Base-by-base conservation (phyloP, 1,284 basidiomycete species). In the Pyrrhoderma lamaoense region DNA sequence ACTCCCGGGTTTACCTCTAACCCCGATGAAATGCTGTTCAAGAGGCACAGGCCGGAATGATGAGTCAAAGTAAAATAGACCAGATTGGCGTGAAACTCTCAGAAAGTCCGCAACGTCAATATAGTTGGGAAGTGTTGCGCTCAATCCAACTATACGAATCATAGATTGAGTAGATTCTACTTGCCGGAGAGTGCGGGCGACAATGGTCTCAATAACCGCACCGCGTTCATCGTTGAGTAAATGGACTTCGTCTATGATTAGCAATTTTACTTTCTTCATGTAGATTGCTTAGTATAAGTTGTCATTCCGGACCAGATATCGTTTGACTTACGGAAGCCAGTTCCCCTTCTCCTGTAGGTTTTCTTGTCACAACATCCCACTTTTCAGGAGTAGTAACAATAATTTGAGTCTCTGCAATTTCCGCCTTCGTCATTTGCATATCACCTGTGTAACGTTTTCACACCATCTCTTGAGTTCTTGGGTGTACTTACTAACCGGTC, bases 381-480 rank as follows among this genome's bases (percentile, higher is more conserved):
- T 99, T 99, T 65, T 99, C 96, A 0, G 96, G 96, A 0, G 96
- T 99, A 0, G 96, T 99, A 9, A 99, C 93, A 56, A 99, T 98
- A 53, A 99, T 89, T 64, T 99, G 96, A 13, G 96, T 99, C 65
- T 91, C 86, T 2, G 86, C 86, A 56, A 99, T 95, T 68, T 99
- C 95, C 27, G 84, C 79, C 63, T 89, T 87, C 1, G 96, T 95
- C 65, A 99, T 70, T 65, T 99, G 96, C 94, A 99, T 99, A 64
- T 99, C 96, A 67, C 96, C 94, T 84, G n/a, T 8, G 9, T 14
- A 13, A 11, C n/a, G 56, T 18, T 14, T 22, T 22, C 36, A 25
- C 16, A 39, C 60, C 43, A 48, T 45, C 18, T 7, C 47, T 42
- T 18, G 22, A 22, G 23, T 49, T 19, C 8, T 44, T 9, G 23